Evolutionary conservation across 257 asterid genomes (phyloP).

Genomic region (Primulina eburnea): DNA sequence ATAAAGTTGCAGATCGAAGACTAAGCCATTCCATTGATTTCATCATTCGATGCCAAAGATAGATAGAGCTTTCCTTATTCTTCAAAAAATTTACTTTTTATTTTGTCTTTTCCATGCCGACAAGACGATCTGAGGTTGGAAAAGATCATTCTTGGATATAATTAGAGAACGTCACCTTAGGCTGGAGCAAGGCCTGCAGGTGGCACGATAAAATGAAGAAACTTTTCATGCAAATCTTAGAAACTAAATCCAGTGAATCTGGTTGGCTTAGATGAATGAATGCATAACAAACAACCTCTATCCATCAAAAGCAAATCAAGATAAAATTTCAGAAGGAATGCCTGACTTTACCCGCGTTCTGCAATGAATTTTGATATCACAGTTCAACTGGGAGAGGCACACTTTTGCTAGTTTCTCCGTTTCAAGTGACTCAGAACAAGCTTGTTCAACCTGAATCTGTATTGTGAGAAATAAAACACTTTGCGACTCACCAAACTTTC

Average conservation of each 20-base stretch:
- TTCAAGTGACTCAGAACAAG: conserved; percentile 47
- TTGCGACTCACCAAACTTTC: neutral
- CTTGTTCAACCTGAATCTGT: conserved; percentile 47
- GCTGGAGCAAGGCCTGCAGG: conserved; percentile 50
- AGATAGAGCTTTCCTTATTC: neutral
- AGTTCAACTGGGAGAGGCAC: conserved; percentile 53
- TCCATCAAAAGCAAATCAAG: conserved; percentile 4
- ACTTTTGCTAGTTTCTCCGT: conserved; percentile 56
- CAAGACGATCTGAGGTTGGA: conserved; percentile 16
- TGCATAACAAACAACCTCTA: neutral
- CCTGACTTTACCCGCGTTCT: conserved; percentile 50
- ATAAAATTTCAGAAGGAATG: conserved; percentile 1
- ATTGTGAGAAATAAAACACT: neutral
- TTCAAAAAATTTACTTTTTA: conserved; percentile 1
- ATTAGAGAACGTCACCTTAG: conserved; percentile 56
- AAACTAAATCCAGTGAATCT: conserved; percentile 7
- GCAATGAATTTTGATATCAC: conserved; percentile 60
- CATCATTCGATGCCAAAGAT: neutral
- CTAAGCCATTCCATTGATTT: neutral
- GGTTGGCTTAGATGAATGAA: neutral
- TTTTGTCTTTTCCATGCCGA: conserved; percentile 6
- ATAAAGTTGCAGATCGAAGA: neutral
- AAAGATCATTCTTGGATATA: conserved; percentile 24
- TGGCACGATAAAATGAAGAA: neutral
- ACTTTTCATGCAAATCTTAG: conserved; percentile 4